Evolutionary conservation across 495 filamentous ascomycete species (phyloP).

Genomic region (Darksidea phi): DNA sequence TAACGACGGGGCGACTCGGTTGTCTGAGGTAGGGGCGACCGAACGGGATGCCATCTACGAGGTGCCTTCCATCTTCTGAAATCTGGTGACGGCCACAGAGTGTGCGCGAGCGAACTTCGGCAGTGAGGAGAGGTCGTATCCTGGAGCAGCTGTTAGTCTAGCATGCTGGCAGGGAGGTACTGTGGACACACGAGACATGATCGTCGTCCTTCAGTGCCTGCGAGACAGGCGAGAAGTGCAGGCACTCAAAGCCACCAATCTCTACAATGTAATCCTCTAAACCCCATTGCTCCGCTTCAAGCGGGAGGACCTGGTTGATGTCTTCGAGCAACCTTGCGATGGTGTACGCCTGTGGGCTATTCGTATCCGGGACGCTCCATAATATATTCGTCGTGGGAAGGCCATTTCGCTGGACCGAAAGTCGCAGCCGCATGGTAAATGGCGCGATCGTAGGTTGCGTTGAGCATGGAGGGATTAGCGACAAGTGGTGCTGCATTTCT

Average conservation of each 20-base stretch:
- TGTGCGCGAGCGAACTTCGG: constrained; percentile 71
- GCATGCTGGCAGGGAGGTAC: not conserved
- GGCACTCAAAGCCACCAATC: constrained; percentile 77
- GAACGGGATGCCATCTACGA: constrained; percentile 88
- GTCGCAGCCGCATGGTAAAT: constrained; percentile 69
- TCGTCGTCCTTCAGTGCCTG: constrained; percentile 78
- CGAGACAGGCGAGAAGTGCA: constrained; percentile 78
- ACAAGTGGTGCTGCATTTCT: not conserved
- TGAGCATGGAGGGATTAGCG: not conserved
- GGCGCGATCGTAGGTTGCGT: not conserved
- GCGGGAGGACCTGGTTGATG: constrained; percentile 76
- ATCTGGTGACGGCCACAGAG: constrained; percentile 84
- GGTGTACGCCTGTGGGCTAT: constrained; percentile 49
- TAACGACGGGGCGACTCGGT: constrained; percentile 63
- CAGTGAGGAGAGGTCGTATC: constrained; percentile 74
- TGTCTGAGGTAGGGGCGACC: constrained; percentile 67
- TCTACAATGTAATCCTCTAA: constrained; percentile 92
- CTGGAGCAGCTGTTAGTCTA: constrained; percentile 46
- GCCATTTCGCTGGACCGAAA: constrained; percentile 76
- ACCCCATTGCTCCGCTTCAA: constrained; percentile 83
- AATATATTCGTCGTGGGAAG: constrained; percentile 74
- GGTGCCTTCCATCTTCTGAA: constrained; percentile 70
- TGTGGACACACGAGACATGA: constrained; percentile 65
- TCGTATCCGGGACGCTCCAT: constrained; percentile 58
- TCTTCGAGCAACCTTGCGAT: constrained; percentile 80